A percentile compares a stretch with the other conserved stretches of the same genome.
phyloP scores from a whole-genome alignment of 1,284 basidiomycete species.

The Pascua guehoae region DNA sequence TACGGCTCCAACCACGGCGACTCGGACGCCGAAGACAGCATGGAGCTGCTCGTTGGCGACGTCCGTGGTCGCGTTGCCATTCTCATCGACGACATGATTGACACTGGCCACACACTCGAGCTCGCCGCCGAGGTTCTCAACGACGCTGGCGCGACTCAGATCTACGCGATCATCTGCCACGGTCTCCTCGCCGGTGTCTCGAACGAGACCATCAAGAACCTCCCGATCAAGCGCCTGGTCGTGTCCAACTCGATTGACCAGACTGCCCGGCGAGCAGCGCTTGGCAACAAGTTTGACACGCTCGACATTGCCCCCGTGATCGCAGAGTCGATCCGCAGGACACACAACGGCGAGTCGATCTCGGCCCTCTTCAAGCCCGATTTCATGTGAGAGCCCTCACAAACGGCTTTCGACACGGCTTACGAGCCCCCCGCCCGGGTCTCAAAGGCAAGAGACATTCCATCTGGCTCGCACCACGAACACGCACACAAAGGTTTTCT shows the following conservation, averaged over 20 bases:
- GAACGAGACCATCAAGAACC: conserved; percentile 67
- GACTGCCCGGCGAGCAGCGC: conserved; percentile 53
- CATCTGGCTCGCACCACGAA: too few relatives aligned
- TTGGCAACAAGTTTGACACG: conserved; percentile 52
- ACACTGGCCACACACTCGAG: conserved; percentile 83
- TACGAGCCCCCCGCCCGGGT: too few relatives aligned
- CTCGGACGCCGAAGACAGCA: conserved; percentile 55
- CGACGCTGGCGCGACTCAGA: conserved; percentile 81
- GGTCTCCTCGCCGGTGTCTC: conserved; percentile 83
- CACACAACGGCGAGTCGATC: conserved; percentile 74
- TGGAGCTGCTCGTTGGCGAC: conserved; percentile 97
- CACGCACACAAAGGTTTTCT: too few relatives aligned
- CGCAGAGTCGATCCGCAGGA: conserved; percentile 91
- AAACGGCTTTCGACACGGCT: background rate
- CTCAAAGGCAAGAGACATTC: too few relatives aligned
- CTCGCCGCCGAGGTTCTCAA: conserved; percentile 79
- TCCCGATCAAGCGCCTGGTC: conserved; percentile 82
- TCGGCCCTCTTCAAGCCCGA: conserved; percentile 44
- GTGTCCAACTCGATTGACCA: conserved; percentile 79
- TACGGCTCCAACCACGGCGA: conserved; percentile 30
- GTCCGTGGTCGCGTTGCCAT: conserved; percentile 91
- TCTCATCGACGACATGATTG: conserved; percentile 97
- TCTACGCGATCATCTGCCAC: conserved; percentile 89
- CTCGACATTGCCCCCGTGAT: conserved; percentile 88
- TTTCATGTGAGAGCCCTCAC: conserved; percentile 20